Evolutionary conservation across 2,329 filamentous ascomycete genomes (phyloP), one percentile per base, ranked within the genome.

Genomic region (Lachnellula subtilissima): DNA sequence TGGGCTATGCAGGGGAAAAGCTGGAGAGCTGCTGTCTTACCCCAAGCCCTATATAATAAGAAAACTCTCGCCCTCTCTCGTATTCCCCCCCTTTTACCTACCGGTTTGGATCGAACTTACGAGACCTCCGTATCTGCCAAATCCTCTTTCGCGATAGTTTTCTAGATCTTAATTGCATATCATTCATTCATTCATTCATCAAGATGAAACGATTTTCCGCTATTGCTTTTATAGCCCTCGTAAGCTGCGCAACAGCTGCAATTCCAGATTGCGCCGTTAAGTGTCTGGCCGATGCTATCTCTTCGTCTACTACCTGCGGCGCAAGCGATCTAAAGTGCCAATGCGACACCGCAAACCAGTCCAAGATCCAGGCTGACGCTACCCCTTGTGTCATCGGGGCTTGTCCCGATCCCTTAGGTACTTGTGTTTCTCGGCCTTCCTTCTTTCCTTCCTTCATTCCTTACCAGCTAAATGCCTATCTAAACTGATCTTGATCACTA

Each of bases 151-250:
- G 28, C 7, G 28, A 9, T 9, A 28, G 28, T n/a, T 39, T 15
- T 37, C 9, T 5, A 37, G 2, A 4, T 11, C 9, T 39, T 14
- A 39, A 39, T 39, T 17, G 37, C 37, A 39, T 9, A 14, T 39
- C 35, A 37, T 2, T 37, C 35, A 37, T 2, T 39, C 37, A 12
- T n/a, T 15, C 37, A 39, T 39, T 32, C 48, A 23, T 53, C 54
- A 62, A 59, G 14, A 66, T 66, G 64, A 57, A 65, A 48, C 63
- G 56, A 55, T 58, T 53, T 56, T 54, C 60, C 32, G 54, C 55
- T 32, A 11, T 63, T 19, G 56, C 61, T 22, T 15, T 64, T 43
- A 15, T 63, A 25, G 60, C 56, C 49, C 14, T 61, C 40, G 54
- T 55, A 35, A 53, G 58, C 37, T 36, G 57, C 9, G 54, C 57